Evolutionary conservation across 2,329 filamentous ascomycete species (phyloP).

Genomic region (Fusarium sacchari): DNA sequence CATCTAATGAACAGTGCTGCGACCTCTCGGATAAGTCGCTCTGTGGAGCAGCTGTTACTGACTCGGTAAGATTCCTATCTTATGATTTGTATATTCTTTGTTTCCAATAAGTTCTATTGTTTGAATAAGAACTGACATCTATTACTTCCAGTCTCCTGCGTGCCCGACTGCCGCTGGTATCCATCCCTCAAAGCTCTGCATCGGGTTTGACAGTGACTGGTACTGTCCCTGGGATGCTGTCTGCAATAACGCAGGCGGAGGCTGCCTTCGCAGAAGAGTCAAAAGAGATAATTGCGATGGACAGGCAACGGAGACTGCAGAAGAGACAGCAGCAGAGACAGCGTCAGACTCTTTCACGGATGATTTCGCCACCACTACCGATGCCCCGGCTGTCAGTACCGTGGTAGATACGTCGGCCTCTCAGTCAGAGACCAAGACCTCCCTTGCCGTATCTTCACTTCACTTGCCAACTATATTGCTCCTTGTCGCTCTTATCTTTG

Average conservation of each 20-base stretch:
- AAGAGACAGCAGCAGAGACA: background rate
- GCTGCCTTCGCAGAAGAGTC: background rate
- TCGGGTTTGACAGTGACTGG: background rate
- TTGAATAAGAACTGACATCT: background rate
- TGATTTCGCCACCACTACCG: background rate
- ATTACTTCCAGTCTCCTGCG: background rate
- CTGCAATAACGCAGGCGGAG: background rate
- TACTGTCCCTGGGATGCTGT: background rate
- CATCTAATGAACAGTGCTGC: background rate
- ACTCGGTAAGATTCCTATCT: background rate
- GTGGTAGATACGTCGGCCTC: background rate
- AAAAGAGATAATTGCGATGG: background rate
- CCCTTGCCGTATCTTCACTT: background rate
- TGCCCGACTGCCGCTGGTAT: background rate
- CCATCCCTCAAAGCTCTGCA: background rate
- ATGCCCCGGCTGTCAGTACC: background rate
- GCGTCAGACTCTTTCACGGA: background rate
- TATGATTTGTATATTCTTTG: background rate
- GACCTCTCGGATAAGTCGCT: background rate
- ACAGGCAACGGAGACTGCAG: background rate
- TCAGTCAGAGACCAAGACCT: background rate
- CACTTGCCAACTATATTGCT: background rate
- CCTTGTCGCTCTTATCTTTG: background rate
- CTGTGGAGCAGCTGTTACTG: background rate
- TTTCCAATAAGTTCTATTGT: background rate